Base-by-base conservation (phyloP, 306 rosid species). In the Arachis stenosperma region DNA sequence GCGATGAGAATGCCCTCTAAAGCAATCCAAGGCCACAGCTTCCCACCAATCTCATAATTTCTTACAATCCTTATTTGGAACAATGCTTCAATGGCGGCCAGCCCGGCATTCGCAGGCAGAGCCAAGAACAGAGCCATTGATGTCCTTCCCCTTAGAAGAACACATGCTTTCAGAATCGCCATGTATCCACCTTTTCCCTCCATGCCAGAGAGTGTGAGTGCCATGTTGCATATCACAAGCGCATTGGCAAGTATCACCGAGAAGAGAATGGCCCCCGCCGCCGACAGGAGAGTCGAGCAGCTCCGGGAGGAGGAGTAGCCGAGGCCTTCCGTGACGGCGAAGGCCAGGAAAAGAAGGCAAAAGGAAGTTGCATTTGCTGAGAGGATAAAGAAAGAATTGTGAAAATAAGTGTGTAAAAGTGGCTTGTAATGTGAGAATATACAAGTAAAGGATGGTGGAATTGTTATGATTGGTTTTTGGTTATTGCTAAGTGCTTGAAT, bases 11-110 rank as follows among this genome's bases (percentile, higher is more conserved):
- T 51, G 1, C 88, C 90, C 86, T 93, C 98, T 30, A 81, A 22
- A 50, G 62, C 86, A 72, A 81, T 10, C 3, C 84, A 75, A 61
- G 74, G 48, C 37, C 76, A 78, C 3, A 79, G 46, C 66, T 52
- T 78, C 29, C 57, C 82, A 53, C 53, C 61, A 27, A 41, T 10
- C 39, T 62, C 83, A 58, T 61, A 89, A 41, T 83, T 83, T 73
- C 84, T 75, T 0, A 93, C 84, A 48, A 90, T 55, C 53, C 94
- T 73, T 75, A 65, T 85, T 7, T 90, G 98, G 61, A 93, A 93
- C 87, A 93, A 73, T 48, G 96, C 96, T 73, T 91, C 98, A 10
- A 88, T 67, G 41, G 87, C 89, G 1, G 97, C 97, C 70, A 86
- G 54, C 36, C 82, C 83, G 63, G 85, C 27, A 53, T 83, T 88